Percentiles rank a stretch among this genome's conserved stretches.
Evolutionary conservation across 2,329 filamentous ascomycete genomes (phyloP).

Genomic region (Clonostachys sp.): DNA sequence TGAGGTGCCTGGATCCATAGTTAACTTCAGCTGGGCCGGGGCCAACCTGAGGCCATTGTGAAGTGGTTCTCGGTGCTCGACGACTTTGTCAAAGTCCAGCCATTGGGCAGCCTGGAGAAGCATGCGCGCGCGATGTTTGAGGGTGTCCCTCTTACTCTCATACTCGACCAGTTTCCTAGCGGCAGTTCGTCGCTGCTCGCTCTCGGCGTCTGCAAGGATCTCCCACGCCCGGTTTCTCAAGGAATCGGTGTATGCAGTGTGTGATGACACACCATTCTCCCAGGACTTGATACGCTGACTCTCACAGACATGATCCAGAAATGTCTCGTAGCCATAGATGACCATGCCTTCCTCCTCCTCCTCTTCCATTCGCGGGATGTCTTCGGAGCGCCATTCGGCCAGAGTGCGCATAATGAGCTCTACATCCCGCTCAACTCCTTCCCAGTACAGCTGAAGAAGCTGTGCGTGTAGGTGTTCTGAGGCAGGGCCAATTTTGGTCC

Average conservation of each 20-base stretch:
- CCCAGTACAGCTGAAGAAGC: conserved; percentile 27
- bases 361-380: neutral
- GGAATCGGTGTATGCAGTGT: no score
- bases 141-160: conserved; percentile 1
- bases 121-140: conserved; percentile 15
- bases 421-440: conserved; percentile 24
- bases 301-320: conserved; percentile 27
- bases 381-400: conserved; percentile 17
- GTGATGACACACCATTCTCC: no score
- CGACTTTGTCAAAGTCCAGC: conserved; percentile 29
- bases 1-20: no score
- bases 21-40: no score
- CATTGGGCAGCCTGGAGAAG: conserved; percentile 24
- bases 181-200: no score
- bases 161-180: no score
- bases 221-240: no score
- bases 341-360: conserved; percentile 9
- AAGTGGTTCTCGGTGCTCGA: conserved; percentile 7
- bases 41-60: no score
- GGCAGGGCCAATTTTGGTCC: no score
- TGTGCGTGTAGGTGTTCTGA: conserved; percentile 9
- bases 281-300: neutral
- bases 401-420: conserved; percentile 25
- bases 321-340: conserved; percentile 31
- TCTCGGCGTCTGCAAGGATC: no score